Percentiles rank a stretch among this genome's conserved stretches.
These are phyloP conservation scores for Candida ficus DNA, from an alignment of 805 yeast genomes.

Conservation along the genomic window DNA sequence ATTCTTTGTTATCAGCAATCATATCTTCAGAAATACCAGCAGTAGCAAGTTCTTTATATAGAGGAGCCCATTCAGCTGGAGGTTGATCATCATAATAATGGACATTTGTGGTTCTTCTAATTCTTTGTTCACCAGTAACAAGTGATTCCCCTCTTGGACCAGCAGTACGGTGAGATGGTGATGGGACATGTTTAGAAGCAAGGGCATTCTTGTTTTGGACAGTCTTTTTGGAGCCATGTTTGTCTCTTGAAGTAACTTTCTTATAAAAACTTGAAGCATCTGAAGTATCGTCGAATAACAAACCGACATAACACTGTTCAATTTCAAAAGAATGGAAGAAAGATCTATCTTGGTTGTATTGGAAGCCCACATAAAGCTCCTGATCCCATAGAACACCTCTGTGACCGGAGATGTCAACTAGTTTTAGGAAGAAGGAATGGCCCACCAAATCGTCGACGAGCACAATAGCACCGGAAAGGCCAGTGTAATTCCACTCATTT, in stretches of 20 bases:
- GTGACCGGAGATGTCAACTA: conserved; percentile 79
- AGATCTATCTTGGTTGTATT: conserved; percentile 88
- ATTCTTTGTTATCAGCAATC: conserved; percentile 82
- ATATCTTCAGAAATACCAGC: conserved; percentile 83
- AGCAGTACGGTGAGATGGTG: conserved; percentile 23
- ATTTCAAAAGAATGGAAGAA: conserved; percentile 93
- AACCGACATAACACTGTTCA: conserved; percentile 83
- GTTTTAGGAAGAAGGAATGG: conserved; percentile 83
- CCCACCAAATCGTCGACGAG: conserved; percentile 92
- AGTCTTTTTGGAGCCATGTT: conserved; percentile 85
- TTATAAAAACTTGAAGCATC: conserved; percentile 88
- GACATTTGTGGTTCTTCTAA: conserved; percentile 51
- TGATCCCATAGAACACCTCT: conserved; percentile 97
- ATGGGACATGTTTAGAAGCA: conserved; percentile 56
- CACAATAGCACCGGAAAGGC: conserved; percentile 80
- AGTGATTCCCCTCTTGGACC: conserved; percentile 27
- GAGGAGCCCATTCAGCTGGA: conserved; percentile 78
- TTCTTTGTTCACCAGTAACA: conserved; percentile 44
- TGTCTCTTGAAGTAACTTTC: conserved; percentile 66
- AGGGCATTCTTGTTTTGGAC: conserved; percentile 82
- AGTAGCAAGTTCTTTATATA: conserved; percentile 65
- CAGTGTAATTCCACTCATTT: conserved; percentile 80
- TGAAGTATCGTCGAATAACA: conserved; percentile 79
- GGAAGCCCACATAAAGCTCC: conserved; percentile 82
- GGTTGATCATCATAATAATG: conserved; percentile 74